Percentiles rank a stretch among this genome's conserved stretches.
phyloP scores from a whole-genome alignment of 2,329 filamentous ascomycete species.

The Zasmidium cellare region DNA sequence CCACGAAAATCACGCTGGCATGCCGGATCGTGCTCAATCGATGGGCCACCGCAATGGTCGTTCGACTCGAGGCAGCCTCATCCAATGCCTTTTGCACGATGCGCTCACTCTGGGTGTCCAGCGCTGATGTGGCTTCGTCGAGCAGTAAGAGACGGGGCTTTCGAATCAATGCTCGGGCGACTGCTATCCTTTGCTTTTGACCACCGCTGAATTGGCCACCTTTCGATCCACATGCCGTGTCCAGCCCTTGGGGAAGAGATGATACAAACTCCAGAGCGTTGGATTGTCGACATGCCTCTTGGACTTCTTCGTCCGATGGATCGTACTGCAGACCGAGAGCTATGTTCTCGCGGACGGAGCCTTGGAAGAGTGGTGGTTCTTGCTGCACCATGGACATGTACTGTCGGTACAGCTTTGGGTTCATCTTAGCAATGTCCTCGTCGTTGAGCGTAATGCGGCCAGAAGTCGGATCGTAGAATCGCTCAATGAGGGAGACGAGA shows the following conservation, averaged over 20 bases:
- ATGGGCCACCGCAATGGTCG: constrained; percentile 45
- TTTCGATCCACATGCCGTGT: constrained; percentile 51
- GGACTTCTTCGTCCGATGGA: constrained; percentile 42
- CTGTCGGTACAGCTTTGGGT: constrained; percentile 63
- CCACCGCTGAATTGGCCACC: constrained; percentile 54
- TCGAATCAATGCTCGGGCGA: constrained; percentile 56
- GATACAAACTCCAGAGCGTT: constrained; percentile 56
- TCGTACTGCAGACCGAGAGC: constrained; percentile 45
- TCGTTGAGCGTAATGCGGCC: constrained; percentile 53
- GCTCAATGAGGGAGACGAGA: constrained; percentile 47
- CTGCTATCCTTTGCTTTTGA: constrained; percentile 57
- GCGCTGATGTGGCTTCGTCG: constrained; percentile 60
- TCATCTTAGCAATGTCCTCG: constrained; percentile 58
- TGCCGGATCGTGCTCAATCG: constrained; percentile 40
- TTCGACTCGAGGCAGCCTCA: constrained; percentile 40
- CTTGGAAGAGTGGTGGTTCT: constrained; percentile 53
- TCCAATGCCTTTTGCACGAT: constrained; percentile 70
- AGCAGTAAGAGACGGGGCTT: constrained; percentile 55
- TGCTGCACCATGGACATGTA: constrained; percentile 66
- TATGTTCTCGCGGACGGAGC: constrained; percentile 63
- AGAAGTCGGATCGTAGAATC: constrained; percentile 46
- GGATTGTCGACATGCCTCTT: constrained; percentile 51
- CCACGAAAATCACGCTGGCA: constrained; percentile 43
- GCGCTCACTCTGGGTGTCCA: constrained; percentile 67
- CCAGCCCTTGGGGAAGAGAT: constrained; percentile 53